phyloP scores from a whole-genome alignment of 2,329 filamentous ascomycete species.

The Parafenestella ontariensis region DNA sequence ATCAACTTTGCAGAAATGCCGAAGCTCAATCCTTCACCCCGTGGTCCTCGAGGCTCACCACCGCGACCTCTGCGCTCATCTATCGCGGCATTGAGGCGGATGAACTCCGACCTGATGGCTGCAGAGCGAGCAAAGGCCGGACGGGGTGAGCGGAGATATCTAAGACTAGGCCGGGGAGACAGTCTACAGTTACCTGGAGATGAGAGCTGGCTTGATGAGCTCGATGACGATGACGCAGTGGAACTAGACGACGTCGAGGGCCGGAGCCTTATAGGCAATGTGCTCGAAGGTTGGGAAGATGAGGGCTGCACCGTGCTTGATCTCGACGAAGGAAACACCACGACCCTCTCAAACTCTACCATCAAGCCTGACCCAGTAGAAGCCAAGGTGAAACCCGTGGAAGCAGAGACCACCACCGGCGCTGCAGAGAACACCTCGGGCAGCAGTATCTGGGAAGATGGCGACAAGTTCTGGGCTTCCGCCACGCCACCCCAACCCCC shows the following conservation, averaged over 20 bases:
- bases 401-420: constrained; percentile 1
- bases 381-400: not conserved
- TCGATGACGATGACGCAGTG: constrained; percentile 22
- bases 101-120: constrained; percentile 51
- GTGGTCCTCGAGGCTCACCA: constrained; percentile 45
- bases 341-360: constrained; percentile 1
- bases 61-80: constrained; percentile 48
- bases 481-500: constrained; percentile 19
- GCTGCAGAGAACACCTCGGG: constrained; percentile 15
- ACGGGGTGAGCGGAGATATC: constrained; percentile 45
- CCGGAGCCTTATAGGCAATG: constrained; percentile 24
- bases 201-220: constrained; percentile 39
- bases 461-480: constrained; percentile 39
- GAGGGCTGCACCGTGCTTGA: constrained; percentile 27
- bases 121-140: constrained; percentile 28
- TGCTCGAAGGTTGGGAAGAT: constrained; percentile 32
- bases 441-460: constrained; percentile 42
- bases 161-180: constrained; percentile 50
- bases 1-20: constrained; percentile 35
- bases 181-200: constrained; percentile 36
- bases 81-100: constrained; percentile 50
- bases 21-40: constrained; percentile 20
- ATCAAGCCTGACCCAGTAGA: not conserved
- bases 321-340: constrained; percentile 8
- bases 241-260: constrained; percentile 30